These are phyloP conservation scores for Penicillium flavigenum DNA, from an alignment of 495 filamentous ascomycete species.

Conservation along the genomic window DNA sequence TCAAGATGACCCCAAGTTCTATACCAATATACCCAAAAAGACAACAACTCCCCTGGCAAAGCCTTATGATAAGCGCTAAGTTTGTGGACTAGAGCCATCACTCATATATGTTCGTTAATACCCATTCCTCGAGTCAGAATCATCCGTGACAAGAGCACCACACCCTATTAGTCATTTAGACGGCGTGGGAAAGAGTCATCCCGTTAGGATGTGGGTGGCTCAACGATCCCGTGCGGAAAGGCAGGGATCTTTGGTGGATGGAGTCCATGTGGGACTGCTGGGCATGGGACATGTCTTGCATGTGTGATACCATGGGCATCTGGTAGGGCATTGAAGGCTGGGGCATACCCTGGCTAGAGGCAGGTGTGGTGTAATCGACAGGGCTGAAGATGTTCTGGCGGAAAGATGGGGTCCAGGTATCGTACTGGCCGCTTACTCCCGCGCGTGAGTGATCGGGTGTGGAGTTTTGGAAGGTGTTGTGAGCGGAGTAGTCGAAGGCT, in stretches of 20 bases:
- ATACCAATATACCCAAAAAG: constrained; percentile 12
- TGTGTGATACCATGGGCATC: constrained; percentile 34
- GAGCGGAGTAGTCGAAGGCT: constrained; percentile 36
- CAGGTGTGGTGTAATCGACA: constrained; percentile 33
- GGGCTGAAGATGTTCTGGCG: constrained; percentile 43
- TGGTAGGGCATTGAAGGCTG: constrained; percentile 34
- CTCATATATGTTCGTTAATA: constrained; percentile 27
- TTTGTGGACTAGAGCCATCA: constrained; percentile 29
- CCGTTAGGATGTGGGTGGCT: constrained; percentile 36
- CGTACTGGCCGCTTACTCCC: constrained; percentile 25
- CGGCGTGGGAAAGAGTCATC: constrained; percentile 25
- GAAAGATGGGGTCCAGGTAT: constrained; percentile 42
- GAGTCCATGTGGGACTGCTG: constrained; percentile 24
- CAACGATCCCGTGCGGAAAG: constrained; percentile 38
- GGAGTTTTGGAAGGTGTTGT: constrained; percentile 29
- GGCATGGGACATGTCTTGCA: constrained; percentile 32
- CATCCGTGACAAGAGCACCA: not conserved
- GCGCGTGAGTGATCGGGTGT: constrained; percentile 28
- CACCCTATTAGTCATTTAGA: constrained; percentile 25
- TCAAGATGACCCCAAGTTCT: constrained; percentile 19
- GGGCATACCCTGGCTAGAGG: constrained; percentile 27
- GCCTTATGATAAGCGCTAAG: constrained; percentile 20
- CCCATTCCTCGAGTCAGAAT: constrained; percentile 2
- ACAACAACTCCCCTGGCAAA: constrained; percentile 26
- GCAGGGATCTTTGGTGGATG: constrained; percentile 20